phyloP scores from a whole-genome alignment of 768 basidiomycete genomes.

The Pleurotus cornucopiae region DNA sequence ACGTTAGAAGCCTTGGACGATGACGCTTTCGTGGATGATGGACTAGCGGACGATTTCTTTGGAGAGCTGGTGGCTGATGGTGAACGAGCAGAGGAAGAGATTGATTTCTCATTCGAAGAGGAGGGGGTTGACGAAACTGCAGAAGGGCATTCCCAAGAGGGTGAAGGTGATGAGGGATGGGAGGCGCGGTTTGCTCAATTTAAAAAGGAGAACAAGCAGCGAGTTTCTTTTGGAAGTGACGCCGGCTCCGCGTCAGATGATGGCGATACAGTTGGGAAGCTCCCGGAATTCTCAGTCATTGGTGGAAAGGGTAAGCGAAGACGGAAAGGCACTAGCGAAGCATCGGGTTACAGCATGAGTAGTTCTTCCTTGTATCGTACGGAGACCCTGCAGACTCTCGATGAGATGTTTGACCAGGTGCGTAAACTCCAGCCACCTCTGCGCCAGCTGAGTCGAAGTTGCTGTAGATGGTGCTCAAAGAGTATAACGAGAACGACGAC shows the following conservation, averaged over 20 bases:
- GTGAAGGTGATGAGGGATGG: conserved; percentile 45
- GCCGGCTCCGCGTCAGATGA: conserved; percentile 62
- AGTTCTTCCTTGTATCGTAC: conserved; percentile 95
- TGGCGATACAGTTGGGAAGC: conserved; percentile 74
- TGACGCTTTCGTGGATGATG: conserved; percentile 87
- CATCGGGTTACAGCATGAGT: conserved; percentile 96
- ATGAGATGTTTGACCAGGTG: conserved; percentile 94
- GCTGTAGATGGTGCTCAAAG: conserved; percentile 67
- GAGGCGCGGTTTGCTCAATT: conserved; percentile 79
- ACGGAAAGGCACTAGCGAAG: conserved; percentile 73
- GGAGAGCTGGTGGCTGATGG: conserved; percentile 66
- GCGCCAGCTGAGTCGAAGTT: not conserved
- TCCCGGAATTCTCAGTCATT: conserved; percentile 73
- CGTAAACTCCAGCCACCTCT: conserved; percentile 14
- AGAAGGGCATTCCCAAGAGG: conserved; percentile 17
- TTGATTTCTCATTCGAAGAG: conserved; percentile 67
- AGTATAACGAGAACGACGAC: conserved; percentile 66
- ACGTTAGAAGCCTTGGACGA: conserved; percentile 93
- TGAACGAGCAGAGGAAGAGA: conserved; percentile 54
- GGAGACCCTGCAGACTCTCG: conserved; percentile 80
- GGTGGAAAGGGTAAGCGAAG: conserved; percentile 71
- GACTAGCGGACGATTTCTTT: conserved; percentile 73
- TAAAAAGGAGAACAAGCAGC: conserved; percentile 46
- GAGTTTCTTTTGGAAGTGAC: conserved; percentile 32
- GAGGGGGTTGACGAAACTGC: conserved; percentile 29